Evolutionary conservation across 1,284 basidiomycete genomes (phyloP).

Genomic region (Marasmius fiardii): DNA sequence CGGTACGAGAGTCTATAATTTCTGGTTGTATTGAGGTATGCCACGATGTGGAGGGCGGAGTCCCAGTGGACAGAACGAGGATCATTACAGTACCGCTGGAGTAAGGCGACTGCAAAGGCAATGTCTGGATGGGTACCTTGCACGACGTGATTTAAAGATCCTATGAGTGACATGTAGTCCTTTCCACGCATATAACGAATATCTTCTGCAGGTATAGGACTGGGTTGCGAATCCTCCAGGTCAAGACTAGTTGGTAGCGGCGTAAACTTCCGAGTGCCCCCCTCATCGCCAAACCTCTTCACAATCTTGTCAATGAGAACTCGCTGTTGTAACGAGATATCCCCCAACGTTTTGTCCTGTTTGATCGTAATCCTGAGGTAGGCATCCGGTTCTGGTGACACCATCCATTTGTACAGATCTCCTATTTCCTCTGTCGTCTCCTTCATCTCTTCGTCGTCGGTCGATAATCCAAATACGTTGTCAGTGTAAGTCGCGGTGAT

Average conservation of each 20-base stretch:
- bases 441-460: no score
- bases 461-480: no score
- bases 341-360: conserved; percentile 1
- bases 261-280: conserved; percentile 17
- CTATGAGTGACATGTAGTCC: conserved; percentile 22
- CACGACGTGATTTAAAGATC: conserved; percentile 26
- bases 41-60: conserved; percentile 25
- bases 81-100: conserved; percentile 23
- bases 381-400: background rate
- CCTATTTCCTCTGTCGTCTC: no score
- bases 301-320: conserved; percentile 22
- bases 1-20: conserved; percentile 17
- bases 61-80: conserved; percentile 27
- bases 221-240: conserved; percentile 13
- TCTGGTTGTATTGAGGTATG: conserved; percentile 25
- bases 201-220: conserved; percentile 14
- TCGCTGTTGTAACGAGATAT: conserved; percentile 20
- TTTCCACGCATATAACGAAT: conserved; percentile 20
- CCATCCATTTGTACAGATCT: no score
- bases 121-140: conserved; percentile 28
- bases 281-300: conserved; percentile 18
- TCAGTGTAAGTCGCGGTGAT: no score
- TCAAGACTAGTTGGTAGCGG: conserved; percentile 18
- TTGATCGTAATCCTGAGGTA: background rate
- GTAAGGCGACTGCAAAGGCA: conserved; percentile 23